Evolutionary conservation across 1,139 yeast species (phyloP).

Genomic region (Protomyces inouyei): DNA sequence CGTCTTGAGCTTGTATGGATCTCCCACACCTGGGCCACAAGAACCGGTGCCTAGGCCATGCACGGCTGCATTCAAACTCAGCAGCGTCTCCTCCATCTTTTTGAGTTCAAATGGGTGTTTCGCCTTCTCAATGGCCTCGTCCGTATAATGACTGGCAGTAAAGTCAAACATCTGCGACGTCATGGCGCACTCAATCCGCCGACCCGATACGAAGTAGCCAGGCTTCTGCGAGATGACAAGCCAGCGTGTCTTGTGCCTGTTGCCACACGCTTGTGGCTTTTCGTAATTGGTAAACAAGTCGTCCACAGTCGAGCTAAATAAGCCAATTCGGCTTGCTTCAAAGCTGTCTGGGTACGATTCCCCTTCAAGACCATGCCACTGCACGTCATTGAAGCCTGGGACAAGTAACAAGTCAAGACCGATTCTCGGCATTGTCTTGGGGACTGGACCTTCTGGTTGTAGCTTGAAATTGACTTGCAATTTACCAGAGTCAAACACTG

Average conservation of each 20-base stretch:
- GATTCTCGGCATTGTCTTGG: slow-evolving; percentile 35
- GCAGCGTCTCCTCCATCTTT: slow-evolving; percentile 32
- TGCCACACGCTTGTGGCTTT: slow-evolving; percentile 43
- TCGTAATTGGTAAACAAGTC: slow-evolving; percentile 38
- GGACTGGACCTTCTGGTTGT: slow-evolving; percentile 17
- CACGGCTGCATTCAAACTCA: slow-evolving; percentile 40
- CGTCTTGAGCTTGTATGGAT: slow-evolving; percentile 34
- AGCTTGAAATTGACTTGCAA: slow-evolving; percentile 17
- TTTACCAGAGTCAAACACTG: slow-evolving; percentile 1
- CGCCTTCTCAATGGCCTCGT: slow-evolving; percentile 37
- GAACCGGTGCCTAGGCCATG: slow-evolving; percentile 43
- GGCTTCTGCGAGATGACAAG: slow-evolving; percentile 26
- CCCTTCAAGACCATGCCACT: slow-evolving; percentile 43
- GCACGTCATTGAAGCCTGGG: slow-evolving; percentile 30
- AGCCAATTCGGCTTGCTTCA: slow-evolving; percentile 38
- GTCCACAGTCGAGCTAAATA: slow-evolving; percentile 31
- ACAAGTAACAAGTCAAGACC: slow-evolving; percentile 35
- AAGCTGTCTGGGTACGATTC: slow-evolving; percentile 42
- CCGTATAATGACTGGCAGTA: slow-evolving; percentile 35
- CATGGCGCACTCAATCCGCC: slow-evolving; percentile 20
- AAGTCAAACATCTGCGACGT: slow-evolving; percentile 32
- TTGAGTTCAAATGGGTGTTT: slow-evolving; percentile 39
- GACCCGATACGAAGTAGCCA: slow-evolving; percentile 8
- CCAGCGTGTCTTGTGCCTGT: slow-evolving; percentile 41
- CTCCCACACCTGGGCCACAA: slow-evolving; percentile 41